Evolutionary conservation across 306 rosid species (phyloP).

Genomic region (Gastrolobium bilobum): DNA sequence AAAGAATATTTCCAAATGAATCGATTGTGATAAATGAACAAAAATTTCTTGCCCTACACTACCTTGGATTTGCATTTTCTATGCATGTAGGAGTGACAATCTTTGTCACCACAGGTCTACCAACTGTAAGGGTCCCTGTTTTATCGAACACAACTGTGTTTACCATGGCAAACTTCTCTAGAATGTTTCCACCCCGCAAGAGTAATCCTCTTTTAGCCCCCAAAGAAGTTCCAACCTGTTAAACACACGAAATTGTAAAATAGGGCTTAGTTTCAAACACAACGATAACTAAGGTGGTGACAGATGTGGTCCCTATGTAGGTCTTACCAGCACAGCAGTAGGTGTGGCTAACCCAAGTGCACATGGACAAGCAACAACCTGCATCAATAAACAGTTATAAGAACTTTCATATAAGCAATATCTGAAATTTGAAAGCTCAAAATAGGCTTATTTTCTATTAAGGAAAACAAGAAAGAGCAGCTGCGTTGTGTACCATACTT

Average conservation of each 20-base stretch:
- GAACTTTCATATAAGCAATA: slow-evolving; percentile 38
- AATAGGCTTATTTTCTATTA: slow-evolving; percentile 17
- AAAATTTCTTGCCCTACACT: slow-evolving; percentile 35
- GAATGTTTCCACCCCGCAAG: slow-evolving; percentile 91
- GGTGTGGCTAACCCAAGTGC: slow-evolving; percentile 99
- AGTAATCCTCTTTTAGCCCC: slow-evolving; percentile 89
- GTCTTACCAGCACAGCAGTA: slow-evolving; percentile 93
- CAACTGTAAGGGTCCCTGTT: slow-evolving; percentile 97
- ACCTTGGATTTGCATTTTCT: slow-evolving; percentile 63
- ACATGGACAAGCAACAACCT: slow-evolving; percentile 99
- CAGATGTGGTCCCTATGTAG: slow-evolving; percentile 39
- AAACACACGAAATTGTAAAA: slow-evolving; percentile 40
- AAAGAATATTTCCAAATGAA: slow-evolving; percentile 32
- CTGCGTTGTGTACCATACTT: not conserved
- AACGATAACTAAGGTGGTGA: slow-evolving; percentile 31
- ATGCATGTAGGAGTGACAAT: slow-evolving; percentile 63
- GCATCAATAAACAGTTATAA: slow-evolving; percentile 46
- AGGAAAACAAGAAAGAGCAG: slow-evolving; percentile 21
- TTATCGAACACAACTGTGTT: slow-evolving; percentile 89
- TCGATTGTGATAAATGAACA: slow-evolving; percentile 14
- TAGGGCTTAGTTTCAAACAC: slow-evolving; percentile 32
- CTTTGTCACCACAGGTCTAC: slow-evolving; percentile 90
- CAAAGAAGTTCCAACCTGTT: slow-evolving; percentile 95
- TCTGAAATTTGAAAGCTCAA: slow-evolving; percentile 42
- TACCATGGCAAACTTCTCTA: slow-evolving; percentile 93